Percentiles rank a stretch among this genome's conserved stretches.
Conservation (phyloP, 75 land plant genomes). For the Ceratopteris richardii region DNA sequence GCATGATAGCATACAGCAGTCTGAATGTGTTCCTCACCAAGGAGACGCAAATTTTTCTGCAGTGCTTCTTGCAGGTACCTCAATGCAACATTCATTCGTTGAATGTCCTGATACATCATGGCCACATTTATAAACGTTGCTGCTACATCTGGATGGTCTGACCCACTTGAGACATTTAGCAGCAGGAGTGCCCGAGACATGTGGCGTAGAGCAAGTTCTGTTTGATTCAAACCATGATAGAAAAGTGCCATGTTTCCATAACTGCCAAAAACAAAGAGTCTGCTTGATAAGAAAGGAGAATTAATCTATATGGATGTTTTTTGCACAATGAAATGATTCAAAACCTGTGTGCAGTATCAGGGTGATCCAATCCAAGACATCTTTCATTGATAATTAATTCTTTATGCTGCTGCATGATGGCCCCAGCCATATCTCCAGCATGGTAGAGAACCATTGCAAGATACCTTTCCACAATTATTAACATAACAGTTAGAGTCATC, state of each 20-base stretch:
- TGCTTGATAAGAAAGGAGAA: background rate
- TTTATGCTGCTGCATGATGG: slow-evolving; percentile 97
- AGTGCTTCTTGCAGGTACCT: slow-evolving; percentile 96
- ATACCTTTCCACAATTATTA: slow-evolving; percentile 42
- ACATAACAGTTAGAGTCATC: background rate
- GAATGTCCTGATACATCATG: slow-evolving; percentile 98
- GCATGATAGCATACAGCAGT: slow-evolving; percentile 99
- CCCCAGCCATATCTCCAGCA: slow-evolving; percentile 98
- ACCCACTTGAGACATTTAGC: slow-evolving; percentile 79
- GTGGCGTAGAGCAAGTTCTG: slow-evolving; percentile 86
- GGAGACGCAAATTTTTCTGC: slow-evolving; percentile 82
- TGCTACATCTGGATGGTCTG: slow-evolving; percentile 98
- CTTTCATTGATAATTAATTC: slow-evolving; percentile 97
- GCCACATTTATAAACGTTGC: slow-evolving; percentile 97
- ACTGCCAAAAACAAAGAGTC: slow-evolving; percentile 30
- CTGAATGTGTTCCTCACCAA: slow-evolving; percentile 92
- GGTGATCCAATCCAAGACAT: slow-evolving; percentile 93
- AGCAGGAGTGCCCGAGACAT: slow-evolving; percentile 89
- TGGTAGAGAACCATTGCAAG: slow-evolving; percentile 99
- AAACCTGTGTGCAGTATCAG: slow-evolving; percentile 99
- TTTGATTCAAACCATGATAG: slow-evolving; percentile 95
- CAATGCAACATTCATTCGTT: slow-evolving; percentile 85
- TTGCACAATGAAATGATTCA: background rate
- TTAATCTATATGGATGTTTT: background rate
- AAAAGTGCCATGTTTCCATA: slow-evolving; percentile 99